phyloP scores from a whole-genome alignment of 345 rosid genomes.

The Boechera stricta region DNA sequence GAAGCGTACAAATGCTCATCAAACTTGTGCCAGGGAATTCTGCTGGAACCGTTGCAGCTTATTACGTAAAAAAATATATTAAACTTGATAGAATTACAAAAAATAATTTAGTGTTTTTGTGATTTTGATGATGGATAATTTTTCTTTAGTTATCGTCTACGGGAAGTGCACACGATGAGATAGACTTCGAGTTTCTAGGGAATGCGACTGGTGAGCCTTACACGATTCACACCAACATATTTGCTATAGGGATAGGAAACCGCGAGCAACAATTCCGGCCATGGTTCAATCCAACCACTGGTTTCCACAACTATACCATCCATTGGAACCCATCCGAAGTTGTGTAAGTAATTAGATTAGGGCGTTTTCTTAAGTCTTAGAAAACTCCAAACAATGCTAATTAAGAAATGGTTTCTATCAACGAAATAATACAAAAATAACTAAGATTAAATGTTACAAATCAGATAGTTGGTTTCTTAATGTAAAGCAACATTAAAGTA shows the following conservation, averaged over 20 bases:
- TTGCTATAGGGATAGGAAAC: constrained; percentile 64
- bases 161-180: constrained; percentile 68
- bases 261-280: constrained; percentile 65
- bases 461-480: not conserved
- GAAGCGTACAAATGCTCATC: constrained; percentile 81
- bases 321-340: constrained; percentile 69
- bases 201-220: constrained; percentile 74
- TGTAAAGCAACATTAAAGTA: not conserved
- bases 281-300: constrained; percentile 68
- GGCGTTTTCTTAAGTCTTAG: not conserved
- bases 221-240: constrained; percentile 73
- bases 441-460: not conserved
- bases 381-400: not conserved
- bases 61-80: constrained; percentile 54
- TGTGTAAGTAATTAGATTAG: constrained; percentile 53
- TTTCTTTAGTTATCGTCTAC: constrained; percentile 58
- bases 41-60: constrained; percentile 81
- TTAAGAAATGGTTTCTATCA: not conserved
- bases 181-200: constrained; percentile 79
- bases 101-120: not conserved
- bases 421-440: not conserved
- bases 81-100: not conserved
- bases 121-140: not conserved
- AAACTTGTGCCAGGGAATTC: constrained; percentile 84
- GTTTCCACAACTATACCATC: constrained; percentile 83